Percentiles rank a stretch among this genome's conserved stretches.
Evolutionary conservation across 129 eudicot genomes (phyloP).

Genomic region (Dittrichia graveolens): DNA sequence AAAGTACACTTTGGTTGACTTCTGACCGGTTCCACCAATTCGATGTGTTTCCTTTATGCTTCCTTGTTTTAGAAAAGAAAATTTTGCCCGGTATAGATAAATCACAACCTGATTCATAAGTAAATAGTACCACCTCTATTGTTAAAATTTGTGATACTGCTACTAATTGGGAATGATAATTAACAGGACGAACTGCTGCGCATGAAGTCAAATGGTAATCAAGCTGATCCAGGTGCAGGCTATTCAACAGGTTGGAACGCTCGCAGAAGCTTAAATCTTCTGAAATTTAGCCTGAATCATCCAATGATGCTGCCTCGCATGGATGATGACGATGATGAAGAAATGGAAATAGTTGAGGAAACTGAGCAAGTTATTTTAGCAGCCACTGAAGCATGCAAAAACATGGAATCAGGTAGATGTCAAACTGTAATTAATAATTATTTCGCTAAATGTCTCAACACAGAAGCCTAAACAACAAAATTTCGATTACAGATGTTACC

Average conservation of each 20-base stretch:
- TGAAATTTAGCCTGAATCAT: constrained; percentile 85
- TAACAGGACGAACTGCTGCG: constrained; percentile 78
- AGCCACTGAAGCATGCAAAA: constrained; percentile 34
- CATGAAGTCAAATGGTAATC: constrained; percentile 70
- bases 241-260: constrained; percentile 87
- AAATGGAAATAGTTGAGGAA: constrained; percentile 88
- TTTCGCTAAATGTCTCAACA: constrained; percentile 42
- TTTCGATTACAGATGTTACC: not conserved
- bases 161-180: constrained; percentile 9
- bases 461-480: constrained; percentile 31
- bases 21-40: not conserved
- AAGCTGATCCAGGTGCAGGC: constrained; percentile 51
- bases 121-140: not conserved
- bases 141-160: not conserved
- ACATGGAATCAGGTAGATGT: constrained; percentile 27
- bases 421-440: constrained; percentile 24
- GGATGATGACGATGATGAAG: constrained; percentile 85
- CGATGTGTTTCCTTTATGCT: not conserved
- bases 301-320: constrained; percentile 62
- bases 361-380: constrained; percentile 44
- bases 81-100: not conserved
- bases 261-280: constrained; percentile 85
- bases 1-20: not conserved
- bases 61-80: not conserved
- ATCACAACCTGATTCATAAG: not conserved